Conservation (phyloP, 2,329 filamentous ascomycete genomes). For the Pochonia chlamydosporia region DNA sequence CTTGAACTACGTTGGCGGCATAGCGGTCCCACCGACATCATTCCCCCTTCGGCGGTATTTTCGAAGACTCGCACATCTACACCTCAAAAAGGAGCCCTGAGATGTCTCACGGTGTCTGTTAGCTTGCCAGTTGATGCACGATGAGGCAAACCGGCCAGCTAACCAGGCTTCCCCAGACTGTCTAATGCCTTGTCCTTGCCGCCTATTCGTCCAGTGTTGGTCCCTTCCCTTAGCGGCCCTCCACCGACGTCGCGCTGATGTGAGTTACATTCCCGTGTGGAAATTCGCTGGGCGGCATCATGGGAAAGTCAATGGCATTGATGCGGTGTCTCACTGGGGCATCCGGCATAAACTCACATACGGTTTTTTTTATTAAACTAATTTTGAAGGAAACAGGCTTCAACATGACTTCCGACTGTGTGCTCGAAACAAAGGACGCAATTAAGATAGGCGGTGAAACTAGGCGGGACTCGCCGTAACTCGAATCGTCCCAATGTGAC, state of each 20-base stretch:
- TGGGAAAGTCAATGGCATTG: neutral
- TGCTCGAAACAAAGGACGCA: too few relatives aligned
- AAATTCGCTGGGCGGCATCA: neutral
- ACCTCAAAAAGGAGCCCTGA: neutral
- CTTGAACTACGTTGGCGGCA: neutral
- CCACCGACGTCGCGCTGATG: neutral
- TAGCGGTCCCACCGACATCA: neutral
- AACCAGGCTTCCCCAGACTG: neutral
- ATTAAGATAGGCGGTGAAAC: too few relatives aligned
- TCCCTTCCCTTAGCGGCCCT: neutral
- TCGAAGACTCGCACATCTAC: neutral
- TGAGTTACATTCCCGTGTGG: neutral
- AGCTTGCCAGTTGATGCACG: constrained; percentile 3
- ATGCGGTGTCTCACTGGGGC: too few relatives aligned
- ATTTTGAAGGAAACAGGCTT: neutral
- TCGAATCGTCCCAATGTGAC: too few relatives aligned
- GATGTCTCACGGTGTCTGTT: neutral
- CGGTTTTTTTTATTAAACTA: too few relatives aligned
- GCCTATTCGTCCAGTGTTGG: constrained; percentile 6
- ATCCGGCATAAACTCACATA: too few relatives aligned
- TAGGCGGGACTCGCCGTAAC: too few relatives aligned
- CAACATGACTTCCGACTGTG: neutral
- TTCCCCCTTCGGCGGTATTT: neutral
- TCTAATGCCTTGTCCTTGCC: constrained; percentile 1
- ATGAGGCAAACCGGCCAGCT: constrained; percentile 7